These are phyloP conservation scores for Pleurotus sapidus DNA, from an alignment of 768 basidiomycete genomes.

Conservation along the genomic window DNA sequence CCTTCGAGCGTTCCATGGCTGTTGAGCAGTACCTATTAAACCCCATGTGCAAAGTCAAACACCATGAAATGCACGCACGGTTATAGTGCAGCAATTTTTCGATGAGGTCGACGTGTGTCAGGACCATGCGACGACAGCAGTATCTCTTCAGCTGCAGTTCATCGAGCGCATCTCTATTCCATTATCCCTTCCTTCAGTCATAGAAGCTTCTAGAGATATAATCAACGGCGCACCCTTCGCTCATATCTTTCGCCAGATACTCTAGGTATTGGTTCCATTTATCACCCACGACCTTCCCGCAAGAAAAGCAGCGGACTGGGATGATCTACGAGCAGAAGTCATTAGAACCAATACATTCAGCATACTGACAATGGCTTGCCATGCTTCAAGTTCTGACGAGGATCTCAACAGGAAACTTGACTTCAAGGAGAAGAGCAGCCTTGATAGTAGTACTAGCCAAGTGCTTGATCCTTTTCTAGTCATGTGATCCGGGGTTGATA, in stretches of 20 bases:
- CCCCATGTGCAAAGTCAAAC: not conserved
- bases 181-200: too few species aligned
- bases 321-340: constrained; percentile 64
- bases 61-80: constrained; percentile 49
- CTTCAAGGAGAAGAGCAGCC: too few species aligned
- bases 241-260: constrained; percentile 74
- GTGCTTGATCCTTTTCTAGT: too few species aligned
- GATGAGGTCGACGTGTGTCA: constrained; percentile 97
- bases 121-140: constrained; percentile 95
- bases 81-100: constrained; percentile 97
- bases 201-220: too few species aligned
- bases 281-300: constrained; percentile 96
- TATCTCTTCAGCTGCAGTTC: constrained; percentile 89
- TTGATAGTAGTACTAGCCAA: too few species aligned
- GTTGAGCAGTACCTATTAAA: not conserved
- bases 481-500: too few species aligned
- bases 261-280: constrained; percentile 91
- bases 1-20: constrained; percentile 52
- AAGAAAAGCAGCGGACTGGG: constrained; percentile 95
- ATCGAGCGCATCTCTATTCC: constrained; percentile 79
- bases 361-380: too few species aligned
- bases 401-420: too few species aligned
- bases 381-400: too few species aligned
- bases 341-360: too few species aligned
- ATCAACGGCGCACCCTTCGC: constrained; percentile 72